Conservation (phyloP, 345 rosid genomes). For the Eucalyptus leucophloia region DNA sequence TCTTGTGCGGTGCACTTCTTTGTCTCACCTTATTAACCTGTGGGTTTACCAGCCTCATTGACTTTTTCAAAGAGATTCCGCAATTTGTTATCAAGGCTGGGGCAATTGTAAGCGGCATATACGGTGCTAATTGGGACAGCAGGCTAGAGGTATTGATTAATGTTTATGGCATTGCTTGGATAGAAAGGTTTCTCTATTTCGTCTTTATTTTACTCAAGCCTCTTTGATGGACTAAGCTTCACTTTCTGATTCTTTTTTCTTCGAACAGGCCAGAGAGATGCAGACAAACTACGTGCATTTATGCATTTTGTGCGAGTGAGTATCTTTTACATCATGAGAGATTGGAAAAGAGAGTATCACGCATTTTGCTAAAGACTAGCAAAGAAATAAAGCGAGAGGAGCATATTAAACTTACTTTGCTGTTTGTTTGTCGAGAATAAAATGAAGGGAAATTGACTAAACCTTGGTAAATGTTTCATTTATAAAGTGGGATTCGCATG, state of each 20-base stretch:
- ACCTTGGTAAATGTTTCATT: neutral
- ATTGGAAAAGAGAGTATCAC: neutral
- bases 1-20: neutral
- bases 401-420: neutral
- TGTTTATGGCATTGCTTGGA: neutral
- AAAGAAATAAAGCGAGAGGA: neutral
- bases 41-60: constrained; percentile 46
- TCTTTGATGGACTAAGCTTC: neutral
- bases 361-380: neutral
- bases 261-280: constrained; percentile 68
- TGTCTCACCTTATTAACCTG: neutral
- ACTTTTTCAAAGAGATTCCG: constrained; percentile 85
- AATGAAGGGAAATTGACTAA: neutral
- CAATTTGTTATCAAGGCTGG: constrained; percentile 83
- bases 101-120: constrained; percentile 40
- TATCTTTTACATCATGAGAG: neutral
- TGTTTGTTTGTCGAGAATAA: neutral
- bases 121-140: constrained; percentile 82
- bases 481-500: neutral
- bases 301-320: constrained; percentile 76
- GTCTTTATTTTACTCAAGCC: neutral
- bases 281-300: constrained; percentile 82
- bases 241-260: neutral
- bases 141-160: constrained; percentile 63
- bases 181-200: neutral